phyloP scores from a whole-genome alignment of 495 filamentous ascomycete species.

The Annulohypoxylon bovei region DNA sequence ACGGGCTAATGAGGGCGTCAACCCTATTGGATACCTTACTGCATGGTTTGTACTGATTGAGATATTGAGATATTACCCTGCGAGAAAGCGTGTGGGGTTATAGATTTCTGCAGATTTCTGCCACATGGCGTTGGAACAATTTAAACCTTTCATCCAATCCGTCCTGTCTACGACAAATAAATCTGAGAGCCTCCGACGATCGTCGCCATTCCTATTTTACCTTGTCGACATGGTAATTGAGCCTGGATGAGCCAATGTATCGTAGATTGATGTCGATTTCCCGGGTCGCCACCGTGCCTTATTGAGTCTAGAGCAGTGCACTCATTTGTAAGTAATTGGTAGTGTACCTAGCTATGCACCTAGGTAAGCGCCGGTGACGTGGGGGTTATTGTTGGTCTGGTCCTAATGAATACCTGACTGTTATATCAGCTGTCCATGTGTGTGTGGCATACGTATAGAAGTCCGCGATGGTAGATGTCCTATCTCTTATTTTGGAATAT shows the following conservation, averaged over 20 bases:
- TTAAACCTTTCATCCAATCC: conserved; percentile 1
- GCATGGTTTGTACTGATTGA: not conserved
- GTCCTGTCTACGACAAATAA: conserved; percentile 11
- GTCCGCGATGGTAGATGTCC: not conserved
- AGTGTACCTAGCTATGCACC: too few relatives aligned
- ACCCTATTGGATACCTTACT: conserved; percentile 18
- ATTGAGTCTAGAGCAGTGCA: not conserved
- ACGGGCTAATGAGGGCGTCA: conserved; percentile 19
- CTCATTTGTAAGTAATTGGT: not conserved
- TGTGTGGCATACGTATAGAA: not conserved
- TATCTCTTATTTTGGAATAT: not conserved
- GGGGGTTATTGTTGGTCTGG: not conserved
- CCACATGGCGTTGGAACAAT: conserved; percentile 37
- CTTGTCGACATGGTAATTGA: conserved; percentile 19
- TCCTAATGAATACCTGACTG: not conserved
- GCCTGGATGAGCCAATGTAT: conserved; percentile 32
- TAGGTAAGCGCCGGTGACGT: not conserved
- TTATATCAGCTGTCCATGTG: not conserved
- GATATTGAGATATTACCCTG: conserved; percentile 5
- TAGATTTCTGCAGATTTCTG: conserved; percentile 22
- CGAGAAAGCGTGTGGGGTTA: conserved; percentile 1
- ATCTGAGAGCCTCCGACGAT: conserved; percentile 29
- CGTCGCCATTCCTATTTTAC: conserved; percentile 8
- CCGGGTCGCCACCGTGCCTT: conserved; percentile 14
- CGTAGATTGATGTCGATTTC: conserved; percentile 10